These are phyloP conservation scores for Phytophthora niederhauseri DNA, from an alignment of 352 stramenopile genomes.

Conservation along the genomic window DNA sequence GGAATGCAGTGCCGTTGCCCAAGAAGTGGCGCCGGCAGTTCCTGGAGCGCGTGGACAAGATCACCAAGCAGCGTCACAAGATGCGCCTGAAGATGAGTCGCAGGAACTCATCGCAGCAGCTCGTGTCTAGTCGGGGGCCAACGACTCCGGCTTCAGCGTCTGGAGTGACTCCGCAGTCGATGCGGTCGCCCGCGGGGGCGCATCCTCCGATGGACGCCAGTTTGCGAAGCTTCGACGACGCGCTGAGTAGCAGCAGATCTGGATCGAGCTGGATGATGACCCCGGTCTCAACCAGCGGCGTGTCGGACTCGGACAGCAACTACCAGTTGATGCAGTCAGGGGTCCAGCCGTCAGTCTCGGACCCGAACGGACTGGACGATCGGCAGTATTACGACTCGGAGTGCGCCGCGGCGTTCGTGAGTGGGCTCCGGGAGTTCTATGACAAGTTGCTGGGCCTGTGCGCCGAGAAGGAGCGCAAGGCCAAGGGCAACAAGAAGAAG, in stretches of 20 bases:
- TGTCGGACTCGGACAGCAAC: constrained; percentile 34
- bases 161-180: constrained; percentile 29
- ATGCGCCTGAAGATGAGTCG: constrained; percentile 56
- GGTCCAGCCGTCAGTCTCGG: constrained; percentile 15
- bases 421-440: constrained; percentile 69
- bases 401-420: constrained; percentile 58
- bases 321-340: constrained; percentile 38
- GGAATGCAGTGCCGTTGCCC: constrained; percentile 62
- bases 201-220: constrained; percentile 38
- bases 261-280: constrained; percentile 47
- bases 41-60: constrained; percentile 73
- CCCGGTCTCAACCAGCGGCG: constrained; percentile 20
- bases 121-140: constrained; percentile 37
- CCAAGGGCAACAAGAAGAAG: constrained; percentile 49
- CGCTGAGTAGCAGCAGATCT: constrained; percentile 47
- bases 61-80: constrained; percentile 67
- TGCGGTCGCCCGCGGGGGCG: constrained; percentile 40
- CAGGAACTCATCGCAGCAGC: constrained; percentile 33
- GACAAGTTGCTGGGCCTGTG: constrained; percentile 62
- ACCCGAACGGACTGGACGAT: constrained; percentile 49
- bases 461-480: constrained; percentile 68
- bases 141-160: constrained; percentile 44
- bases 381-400: constrained; percentile 66
- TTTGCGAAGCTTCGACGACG: constrained; percentile 51
- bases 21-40: constrained; percentile 83